phyloP scores from a whole-genome alignment of 352 stramenopile genomes.

The Pythium monospermum region DNA sequence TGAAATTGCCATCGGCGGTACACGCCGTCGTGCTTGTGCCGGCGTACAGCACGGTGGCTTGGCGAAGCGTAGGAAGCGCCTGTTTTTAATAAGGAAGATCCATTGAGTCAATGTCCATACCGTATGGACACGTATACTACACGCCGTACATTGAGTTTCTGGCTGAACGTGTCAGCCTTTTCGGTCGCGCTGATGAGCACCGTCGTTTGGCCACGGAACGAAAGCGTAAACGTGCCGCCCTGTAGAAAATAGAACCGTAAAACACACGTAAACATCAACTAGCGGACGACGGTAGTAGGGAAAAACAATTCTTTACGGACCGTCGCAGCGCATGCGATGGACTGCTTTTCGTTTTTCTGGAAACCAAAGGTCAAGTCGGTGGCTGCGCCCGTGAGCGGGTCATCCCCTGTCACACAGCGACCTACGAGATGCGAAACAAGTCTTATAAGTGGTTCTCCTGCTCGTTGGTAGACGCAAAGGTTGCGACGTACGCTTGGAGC shows the following conservation, averaged over 20 bases:
- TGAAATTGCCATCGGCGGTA: slow-evolving; percentile 57
- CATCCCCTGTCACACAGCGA: slow-evolving; percentile 50
- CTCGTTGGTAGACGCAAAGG: no score
- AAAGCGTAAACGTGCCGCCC: slow-evolving; percentile 67
- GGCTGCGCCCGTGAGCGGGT: slow-evolving; percentile 62
- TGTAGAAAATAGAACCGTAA: slow-evolving; percentile 4
- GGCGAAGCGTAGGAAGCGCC: slow-evolving; percentile 53
- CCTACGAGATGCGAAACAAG: slow-evolving; percentile 19
- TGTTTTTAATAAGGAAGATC: slow-evolving; percentile 8
- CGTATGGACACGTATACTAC: no score
- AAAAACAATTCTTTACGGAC: slow-evolving; percentile 23
- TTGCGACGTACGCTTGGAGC: slow-evolving; percentile 67
- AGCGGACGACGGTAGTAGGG: not conserved
- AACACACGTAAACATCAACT: not conserved
- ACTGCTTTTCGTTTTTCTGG: slow-evolving; percentile 84
- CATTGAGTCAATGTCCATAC: not conserved
- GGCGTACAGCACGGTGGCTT: slow-evolving; percentile 51
- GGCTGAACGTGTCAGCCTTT: slow-evolving; percentile 46
- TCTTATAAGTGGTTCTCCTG: no score
- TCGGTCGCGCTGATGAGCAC: slow-evolving; percentile 58
- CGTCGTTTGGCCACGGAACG: slow-evolving; percentile 59
- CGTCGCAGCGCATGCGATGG: slow-evolving; percentile 55
- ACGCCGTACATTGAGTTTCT: slow-evolving; percentile 71
- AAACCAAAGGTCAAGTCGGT: slow-evolving; percentile 60
- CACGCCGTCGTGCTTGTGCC: slow-evolving; percentile 55